phyloP scores from a whole-genome alignment of 306 rosid species.

The Lablab purpureus region DNA sequence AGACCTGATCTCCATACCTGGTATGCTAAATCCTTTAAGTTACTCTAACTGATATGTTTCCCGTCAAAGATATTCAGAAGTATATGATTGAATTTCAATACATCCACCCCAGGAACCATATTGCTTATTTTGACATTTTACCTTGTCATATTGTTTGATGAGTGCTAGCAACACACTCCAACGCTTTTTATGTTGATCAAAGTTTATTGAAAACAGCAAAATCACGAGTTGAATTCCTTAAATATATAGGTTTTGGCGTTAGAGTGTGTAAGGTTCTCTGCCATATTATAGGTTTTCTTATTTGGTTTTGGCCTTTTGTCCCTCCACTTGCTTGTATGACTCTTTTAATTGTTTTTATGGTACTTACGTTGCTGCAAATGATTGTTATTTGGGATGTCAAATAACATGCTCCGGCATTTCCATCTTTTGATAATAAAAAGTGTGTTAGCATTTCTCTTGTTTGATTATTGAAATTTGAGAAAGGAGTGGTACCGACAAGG shows the following conservation, averaged over 20 bases:
- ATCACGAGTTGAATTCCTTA: not conserved
- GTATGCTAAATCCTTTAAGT: constrained; percentile 55
- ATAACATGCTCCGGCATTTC: too few species aligned
- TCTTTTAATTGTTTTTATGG: too few species aligned
- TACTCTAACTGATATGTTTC: constrained; percentile 12
- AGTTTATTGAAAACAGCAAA: not conserved
- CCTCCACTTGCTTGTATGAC: too few species aligned
- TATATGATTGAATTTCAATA: constrained; percentile 15
- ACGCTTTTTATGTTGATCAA: not conserved
- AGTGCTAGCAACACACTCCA: not conserved
- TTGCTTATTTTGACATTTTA: constrained; percentile 8
- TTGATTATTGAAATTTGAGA: constrained; percentile 6
- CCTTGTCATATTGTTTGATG: constrained; percentile 1
- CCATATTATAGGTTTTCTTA: too few species aligned
- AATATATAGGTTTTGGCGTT: too few species aligned
- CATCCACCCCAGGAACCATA: not conserved
- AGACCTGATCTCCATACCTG: constrained; percentile 95
- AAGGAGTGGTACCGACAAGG: not conserved
- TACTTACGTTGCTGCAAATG: too few species aligned
- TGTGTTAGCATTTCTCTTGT: not conserved
- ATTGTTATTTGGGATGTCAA: too few species aligned
- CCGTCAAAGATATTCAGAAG: constrained; percentile 13
- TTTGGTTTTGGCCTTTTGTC: too few species aligned
- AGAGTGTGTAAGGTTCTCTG: not conserved
- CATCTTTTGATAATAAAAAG: too few species aligned